These are phyloP conservation scores for Simplicillium sp. DNA, from an alignment of 2,329 filamentous ascomycete species.

Conservation along the genomic window DNA sequence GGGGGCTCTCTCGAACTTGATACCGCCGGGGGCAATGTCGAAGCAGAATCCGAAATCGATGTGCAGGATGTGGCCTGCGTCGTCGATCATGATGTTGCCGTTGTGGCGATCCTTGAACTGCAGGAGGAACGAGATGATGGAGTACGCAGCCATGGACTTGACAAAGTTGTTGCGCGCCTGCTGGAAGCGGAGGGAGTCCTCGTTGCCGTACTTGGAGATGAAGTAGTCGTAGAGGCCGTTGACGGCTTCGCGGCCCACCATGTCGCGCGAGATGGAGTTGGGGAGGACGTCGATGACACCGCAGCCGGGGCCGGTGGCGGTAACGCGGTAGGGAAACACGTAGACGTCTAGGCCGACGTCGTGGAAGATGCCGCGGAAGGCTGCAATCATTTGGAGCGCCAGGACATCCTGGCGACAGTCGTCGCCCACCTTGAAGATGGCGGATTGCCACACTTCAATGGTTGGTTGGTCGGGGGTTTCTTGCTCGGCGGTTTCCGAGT, in stretches of 20 bases:
- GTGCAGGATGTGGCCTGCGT: constrained; percentile 92
- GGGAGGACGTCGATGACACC: constrained; percentile 97
- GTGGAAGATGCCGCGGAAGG: constrained; percentile 95
- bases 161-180: constrained; percentile 94
- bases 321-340: constrained; percentile 95
- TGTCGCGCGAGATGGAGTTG: constrained; percentile 96
- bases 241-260: constrained; percentile 95
- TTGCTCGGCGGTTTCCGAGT: constrained; percentile 37
- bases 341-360: constrained; percentile 90
- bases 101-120: constrained; percentile 99
- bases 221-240: constrained; percentile 99
- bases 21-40: constrained; percentile 92
- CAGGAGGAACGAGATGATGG: constrained; percentile 87
- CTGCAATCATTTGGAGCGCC: constrained; percentile 93
- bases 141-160: constrained; percentile 98
- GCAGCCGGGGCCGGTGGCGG: constrained; percentile 91
- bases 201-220: constrained; percentile 90
- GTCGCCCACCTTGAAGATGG: constrained; percentile 99
- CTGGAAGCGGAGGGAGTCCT: constrained; percentile 91
- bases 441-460: constrained; percentile 96
- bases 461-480: constrained; percentile 38
- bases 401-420: constrained; percentile 96
- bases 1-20: constrained; percentile 93
- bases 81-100: constrained; percentile 99
- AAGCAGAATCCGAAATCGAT: constrained; percentile 99